These are phyloP conservation scores for Ambrosia trifida DNA, from an alignment of 129 eudicot genomes.

Conservation along the genomic window DNA sequence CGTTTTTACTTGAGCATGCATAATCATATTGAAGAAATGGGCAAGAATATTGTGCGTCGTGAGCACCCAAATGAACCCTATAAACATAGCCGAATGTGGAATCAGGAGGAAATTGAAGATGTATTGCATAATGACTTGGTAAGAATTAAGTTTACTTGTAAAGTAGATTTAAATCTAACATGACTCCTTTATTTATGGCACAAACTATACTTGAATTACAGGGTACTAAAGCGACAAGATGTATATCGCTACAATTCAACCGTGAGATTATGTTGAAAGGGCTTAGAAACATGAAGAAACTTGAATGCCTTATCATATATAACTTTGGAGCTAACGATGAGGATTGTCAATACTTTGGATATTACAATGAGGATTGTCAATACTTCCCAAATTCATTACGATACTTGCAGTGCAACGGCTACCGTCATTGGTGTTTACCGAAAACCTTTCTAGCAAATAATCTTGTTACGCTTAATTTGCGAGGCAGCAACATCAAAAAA, in stretches of 20 bases:
- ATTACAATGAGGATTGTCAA: not conserved
- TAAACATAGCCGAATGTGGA: constrained; percentile 25
- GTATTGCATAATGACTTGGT: constrained; percentile 17
- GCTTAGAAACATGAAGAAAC: constrained; percentile 18
- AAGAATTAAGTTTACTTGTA: not conserved
- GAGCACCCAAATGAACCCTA: not conserved
- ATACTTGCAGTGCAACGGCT: constrained; percentile 16
- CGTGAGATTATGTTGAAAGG: not conserved
- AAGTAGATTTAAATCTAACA: not conserved
- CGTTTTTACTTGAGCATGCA: constrained; percentile 11
- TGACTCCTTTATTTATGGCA: not conserved
- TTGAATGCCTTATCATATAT: not conserved
- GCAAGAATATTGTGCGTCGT: constrained; percentile 29
- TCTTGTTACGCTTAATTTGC: constrained; percentile 31
- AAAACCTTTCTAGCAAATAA: constrained; percentile 5
- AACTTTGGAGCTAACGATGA: too few species aligned
- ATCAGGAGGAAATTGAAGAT: constrained; percentile 17
- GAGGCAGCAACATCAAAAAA: not conserved
- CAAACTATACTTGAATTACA: not conserved
- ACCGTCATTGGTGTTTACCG: constrained; percentile 22
- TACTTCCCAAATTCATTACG: constrained; percentile 1
- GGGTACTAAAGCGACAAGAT: constrained; percentile 14
- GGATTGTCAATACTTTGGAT: not conserved
- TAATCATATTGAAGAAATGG: constrained; percentile 36
- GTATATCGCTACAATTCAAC: not conserved